These are phyloP conservation scores for Solanum peruvianum DNA, from an alignment of 257 asterid genomes.

Conservation along the genomic window DNA sequence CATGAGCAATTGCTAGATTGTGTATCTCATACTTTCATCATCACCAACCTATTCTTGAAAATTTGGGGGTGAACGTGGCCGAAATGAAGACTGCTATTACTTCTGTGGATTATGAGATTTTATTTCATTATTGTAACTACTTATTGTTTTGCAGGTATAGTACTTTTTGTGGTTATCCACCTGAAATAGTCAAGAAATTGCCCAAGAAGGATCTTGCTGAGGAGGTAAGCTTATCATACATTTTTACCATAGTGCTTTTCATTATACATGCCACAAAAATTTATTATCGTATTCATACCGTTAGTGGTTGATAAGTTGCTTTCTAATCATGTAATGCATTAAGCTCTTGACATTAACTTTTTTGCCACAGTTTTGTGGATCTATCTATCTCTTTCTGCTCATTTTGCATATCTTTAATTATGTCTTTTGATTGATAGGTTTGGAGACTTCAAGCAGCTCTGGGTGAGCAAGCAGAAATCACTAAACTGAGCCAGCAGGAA, in stretches of 20 bases:
- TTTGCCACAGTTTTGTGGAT: background rate
- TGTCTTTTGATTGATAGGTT: conserved; percentile 35
- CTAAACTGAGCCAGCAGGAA: conserved; percentile 90
- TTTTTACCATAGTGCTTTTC: background rate
- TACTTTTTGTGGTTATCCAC: conserved; percentile 93
- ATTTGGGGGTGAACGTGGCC: background rate
- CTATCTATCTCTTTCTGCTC: background rate
- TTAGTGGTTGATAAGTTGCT: background rate
- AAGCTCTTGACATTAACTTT: background rate
- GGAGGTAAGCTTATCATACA: conserved; percentile 43
- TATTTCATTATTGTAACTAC: conserved; percentile 5
- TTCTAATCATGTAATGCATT: background rate
- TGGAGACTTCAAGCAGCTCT: conserved; percentile 99
- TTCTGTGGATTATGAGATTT: background rate
- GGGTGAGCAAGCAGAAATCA: conserved; percentile 95
- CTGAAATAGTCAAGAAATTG: conserved; percentile 95
- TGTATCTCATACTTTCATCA: background rate
- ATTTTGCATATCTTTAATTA: background rate
- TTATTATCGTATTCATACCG: background rate
- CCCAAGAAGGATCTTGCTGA: conserved; percentile 99
- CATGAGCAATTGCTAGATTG: background rate
- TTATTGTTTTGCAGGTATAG: conserved; percentile 47
- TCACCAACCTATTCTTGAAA: background rate
- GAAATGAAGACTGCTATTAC: background rate
- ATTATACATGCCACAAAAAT: background rate